Conservation (phyloP, 305 asterid genomes). For the Ruellia speciosa region DNA sequence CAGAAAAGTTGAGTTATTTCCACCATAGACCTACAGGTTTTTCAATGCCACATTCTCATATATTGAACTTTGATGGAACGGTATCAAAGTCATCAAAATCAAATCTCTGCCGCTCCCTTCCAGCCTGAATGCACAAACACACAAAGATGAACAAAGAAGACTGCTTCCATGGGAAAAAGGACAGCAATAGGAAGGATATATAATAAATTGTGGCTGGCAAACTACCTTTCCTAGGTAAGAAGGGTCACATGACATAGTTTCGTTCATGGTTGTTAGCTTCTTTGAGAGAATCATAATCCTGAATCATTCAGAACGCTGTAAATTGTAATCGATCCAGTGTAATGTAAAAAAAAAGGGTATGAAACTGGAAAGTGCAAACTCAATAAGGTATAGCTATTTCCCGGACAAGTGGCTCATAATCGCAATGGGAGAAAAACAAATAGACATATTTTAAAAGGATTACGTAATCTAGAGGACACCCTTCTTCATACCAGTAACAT, state of each 20-base stretch:
- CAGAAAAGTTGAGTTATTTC: not conserved
- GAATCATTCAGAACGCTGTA: constrained; percentile 22
- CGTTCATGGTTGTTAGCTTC: constrained; percentile 74
- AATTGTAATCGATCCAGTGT: not conserved
- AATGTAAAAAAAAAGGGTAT: not conserved
- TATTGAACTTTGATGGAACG: constrained; percentile 67
- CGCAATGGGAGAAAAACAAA: not conserved
- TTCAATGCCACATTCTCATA: constrained; percentile 30
- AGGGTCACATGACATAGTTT: constrained; percentile 67
- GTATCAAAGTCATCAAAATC: constrained; percentile 83
- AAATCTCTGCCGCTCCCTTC: constrained; percentile 81
- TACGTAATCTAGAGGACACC: no score
- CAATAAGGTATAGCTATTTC: not conserved
- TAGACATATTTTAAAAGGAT: no score
- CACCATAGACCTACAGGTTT: not conserved
- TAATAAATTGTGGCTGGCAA: not conserved
- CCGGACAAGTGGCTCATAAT: not conserved
- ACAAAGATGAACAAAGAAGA: not conserved
- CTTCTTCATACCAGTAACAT: not conserved
- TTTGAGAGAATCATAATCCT: constrained; percentile 81
- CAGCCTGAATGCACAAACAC: constrained; percentile 38
- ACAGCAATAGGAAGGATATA: not conserved
- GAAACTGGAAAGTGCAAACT: not conserved
- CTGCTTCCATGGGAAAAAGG: not conserved
- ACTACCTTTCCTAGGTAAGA: constrained; percentile 70